Conservation (phyloP, 2,329 filamentous ascomycete species). For the Diaporthe ilicicola region DNA sequence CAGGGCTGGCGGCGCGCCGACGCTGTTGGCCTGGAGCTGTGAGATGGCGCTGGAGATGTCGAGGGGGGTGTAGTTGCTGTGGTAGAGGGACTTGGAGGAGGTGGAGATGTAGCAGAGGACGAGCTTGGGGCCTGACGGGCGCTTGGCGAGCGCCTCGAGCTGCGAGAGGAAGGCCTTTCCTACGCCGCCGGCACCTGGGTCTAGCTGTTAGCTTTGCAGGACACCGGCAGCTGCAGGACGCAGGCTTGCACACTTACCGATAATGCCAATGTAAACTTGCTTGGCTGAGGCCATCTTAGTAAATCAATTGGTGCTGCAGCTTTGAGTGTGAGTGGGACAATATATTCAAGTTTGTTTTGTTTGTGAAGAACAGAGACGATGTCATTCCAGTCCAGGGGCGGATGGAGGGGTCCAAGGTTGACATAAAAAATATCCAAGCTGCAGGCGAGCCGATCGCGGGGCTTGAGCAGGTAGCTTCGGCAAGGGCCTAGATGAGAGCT, state of each 20-base stretch:
- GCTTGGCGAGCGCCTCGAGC: slow-evolving; percentile 72
- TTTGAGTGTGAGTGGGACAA: neutral
- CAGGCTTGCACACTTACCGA: slow-evolving; percentile 44
- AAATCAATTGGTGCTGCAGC: neutral
- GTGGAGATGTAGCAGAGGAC: slow-evolving; percentile 86
- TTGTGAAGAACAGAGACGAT: neutral
- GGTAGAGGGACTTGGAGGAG: slow-evolving; percentile 83
- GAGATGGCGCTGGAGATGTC: slow-evolving; percentile 49
- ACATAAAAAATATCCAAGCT: slow-evolving; percentile 36
- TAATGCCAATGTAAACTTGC: slow-evolving; percentile 53
- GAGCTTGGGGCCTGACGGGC: slow-evolving; percentile 74
- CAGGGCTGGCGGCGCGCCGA: slow-evolving; percentile 66
- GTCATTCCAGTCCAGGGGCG: neutral
- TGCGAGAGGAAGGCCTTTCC: slow-evolving; percentile 91
- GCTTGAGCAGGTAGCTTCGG: slow-evolving; percentile 28
- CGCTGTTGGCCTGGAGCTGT: slow-evolving; percentile 29
- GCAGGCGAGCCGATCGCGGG: slow-evolving; percentile 40
- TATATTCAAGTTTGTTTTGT: neutral
- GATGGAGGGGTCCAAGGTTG: slow-evolving; percentile 34
- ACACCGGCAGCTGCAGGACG: neutral
- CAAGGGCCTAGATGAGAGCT: slow-evolving; percentile 18
- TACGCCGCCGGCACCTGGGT: slow-evolving; percentile 85
- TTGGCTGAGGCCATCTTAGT: slow-evolving; percentile 41
- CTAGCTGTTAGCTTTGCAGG: neutral
- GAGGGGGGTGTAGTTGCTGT: slow-evolving; percentile 75